These are phyloP conservation scores for Diaporthe velutina DNA, from an alignment of 2,329 filamentous ascomycete species.

Conservation along the genomic window DNA sequence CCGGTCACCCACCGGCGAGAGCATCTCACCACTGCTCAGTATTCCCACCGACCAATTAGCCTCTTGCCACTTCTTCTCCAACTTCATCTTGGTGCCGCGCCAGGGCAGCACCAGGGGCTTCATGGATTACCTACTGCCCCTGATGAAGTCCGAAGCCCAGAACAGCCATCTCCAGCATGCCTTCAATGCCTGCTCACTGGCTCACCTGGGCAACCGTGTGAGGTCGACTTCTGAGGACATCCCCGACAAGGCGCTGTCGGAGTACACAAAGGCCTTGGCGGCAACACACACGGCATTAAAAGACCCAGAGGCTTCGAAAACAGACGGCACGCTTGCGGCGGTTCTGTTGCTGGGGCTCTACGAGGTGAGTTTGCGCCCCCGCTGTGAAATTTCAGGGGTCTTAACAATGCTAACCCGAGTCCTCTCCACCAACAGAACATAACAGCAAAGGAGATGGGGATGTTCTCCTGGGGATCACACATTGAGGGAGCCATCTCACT, in stretches of 20 bases:
- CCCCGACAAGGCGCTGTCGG: constrained; percentile 58
- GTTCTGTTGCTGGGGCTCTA: constrained; percentile 72
- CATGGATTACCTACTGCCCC: constrained; percentile 70
- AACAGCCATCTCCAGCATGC: constrained; percentile 66
- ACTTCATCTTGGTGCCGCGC: constrained; percentile 69
- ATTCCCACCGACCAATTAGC: constrained; percentile 68
- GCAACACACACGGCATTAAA: constrained; percentile 66
- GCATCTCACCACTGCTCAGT: constrained; percentile 53
- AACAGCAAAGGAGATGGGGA: constrained; percentile 65
- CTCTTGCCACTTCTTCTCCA: constrained; percentile 70
- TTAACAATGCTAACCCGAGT: background rate
- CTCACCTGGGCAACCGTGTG: constrained; percentile 67
- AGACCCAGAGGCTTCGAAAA: constrained; percentile 61
- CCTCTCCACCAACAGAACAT: constrained; percentile 55
- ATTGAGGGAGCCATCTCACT: constrained; percentile 74
- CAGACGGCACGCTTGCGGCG: constrained; percentile 70
- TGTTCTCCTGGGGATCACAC: constrained; percentile 73
- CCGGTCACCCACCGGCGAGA: constrained; percentile 43
- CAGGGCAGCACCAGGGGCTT: constrained; percentile 66
- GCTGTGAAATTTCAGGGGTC: background rate
- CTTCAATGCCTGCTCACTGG: constrained; percentile 71
- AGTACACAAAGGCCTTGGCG: constrained; percentile 68
- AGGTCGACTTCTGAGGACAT: constrained; percentile 50
- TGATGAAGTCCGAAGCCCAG: constrained; percentile 60
- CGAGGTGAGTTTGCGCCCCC: constrained; percentile 56